Evolutionary conservation across 148 eudicot genomes (phyloP), one percentile per base, ranked within the genome.

Genomic region (Fallopia convolvulus): DNA sequence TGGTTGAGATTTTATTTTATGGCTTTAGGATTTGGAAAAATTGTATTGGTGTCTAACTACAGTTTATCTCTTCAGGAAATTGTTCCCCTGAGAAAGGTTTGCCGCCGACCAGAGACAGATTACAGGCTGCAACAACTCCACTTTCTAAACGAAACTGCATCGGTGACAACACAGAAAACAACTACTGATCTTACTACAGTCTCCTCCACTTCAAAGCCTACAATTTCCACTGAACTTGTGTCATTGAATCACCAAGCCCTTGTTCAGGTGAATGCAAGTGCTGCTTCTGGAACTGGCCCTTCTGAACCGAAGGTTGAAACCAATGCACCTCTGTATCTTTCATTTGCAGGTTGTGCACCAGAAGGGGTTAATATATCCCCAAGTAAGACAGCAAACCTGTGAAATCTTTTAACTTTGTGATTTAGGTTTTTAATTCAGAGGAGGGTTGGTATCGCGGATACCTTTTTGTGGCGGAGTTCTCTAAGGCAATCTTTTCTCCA

Each of bases 41-140:
- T 9, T 44, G 10, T 44, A 44, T 44, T 7, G 47, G 8, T 17
- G 11, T 4, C 21, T 50, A 26, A 40, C 23, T 4, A 5, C 53
- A 30, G 11, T 56, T 61, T 14, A 17, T 77, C 79, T 77, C 79
- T 68, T 36, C 46, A 93, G 98, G 98, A 93, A 85, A 90, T 93
- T 74, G 94, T 93, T 81, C 93, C 92, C 0, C 83, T 93, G 70
- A 86, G 87, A 76, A 93, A 93, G 87, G 80, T 93, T 11, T 93
- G 98, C 48, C 91, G 98, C 49, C 80, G 98, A 73, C 98, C 98
- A 58, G 98, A 93, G 81, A 93, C 98, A 68, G 94, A 93, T 83
- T 83, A 91, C 79, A 85, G 98, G 82, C 75, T 93, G 80, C 97
- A 88, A 75, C 89, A 82, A 78, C 94, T 91, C 73, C 88, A 93